Evolutionary conservation across 2,329 filamentous ascomycete species (phyloP), one percentile per base, ranked within the genome.

Genomic region (Aspergillus thermomutatus): DNA sequence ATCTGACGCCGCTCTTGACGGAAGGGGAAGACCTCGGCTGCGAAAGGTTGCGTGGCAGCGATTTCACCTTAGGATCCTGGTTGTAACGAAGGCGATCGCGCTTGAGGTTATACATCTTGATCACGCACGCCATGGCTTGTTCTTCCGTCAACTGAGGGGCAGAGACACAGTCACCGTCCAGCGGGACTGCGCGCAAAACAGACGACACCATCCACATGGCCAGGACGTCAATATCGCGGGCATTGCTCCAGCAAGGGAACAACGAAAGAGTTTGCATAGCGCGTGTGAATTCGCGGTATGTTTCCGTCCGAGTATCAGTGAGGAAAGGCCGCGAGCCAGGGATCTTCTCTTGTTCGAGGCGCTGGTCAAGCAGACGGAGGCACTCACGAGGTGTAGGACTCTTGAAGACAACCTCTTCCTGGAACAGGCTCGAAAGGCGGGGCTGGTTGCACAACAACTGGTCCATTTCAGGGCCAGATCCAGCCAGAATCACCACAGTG

Each of bases 221-320:
- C 11, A 64, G 43, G 5, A 61, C 52, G 17, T 61, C 59, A 31
- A 64, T 55, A 23, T 64, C 62, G 17, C 61, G 57, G 5, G 57
- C 59, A 25, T 64, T 64, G 47, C 60, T 53, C 62, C 62, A 64
- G 54, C 62, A 64, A 17, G 62, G 62, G 50, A 63, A 64, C 62
- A 63, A 58, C 2, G 61, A 61, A 2, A 64, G 57, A 37, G 63
- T 59, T 37, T 64, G 60, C n/a, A 64, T 52, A 19, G 59, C 62
- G 3, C 62, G 59, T 7, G 62, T 63, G 52, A 64, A 64, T 23
- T 64, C 62, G 17, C 60, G 59, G 14, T 63, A 57, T 28, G 52
- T 63, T 3, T 56, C 43, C 0, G 41, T 49, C 27, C 55, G 60
- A 8, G 62, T 59, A 17, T 64, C 59, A 1, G 55, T 61, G 21